Evolutionary conservation across 768 basidiomycete genomes (phyloP).

Genomic region (Tricholoma flavovirens): DNA sequence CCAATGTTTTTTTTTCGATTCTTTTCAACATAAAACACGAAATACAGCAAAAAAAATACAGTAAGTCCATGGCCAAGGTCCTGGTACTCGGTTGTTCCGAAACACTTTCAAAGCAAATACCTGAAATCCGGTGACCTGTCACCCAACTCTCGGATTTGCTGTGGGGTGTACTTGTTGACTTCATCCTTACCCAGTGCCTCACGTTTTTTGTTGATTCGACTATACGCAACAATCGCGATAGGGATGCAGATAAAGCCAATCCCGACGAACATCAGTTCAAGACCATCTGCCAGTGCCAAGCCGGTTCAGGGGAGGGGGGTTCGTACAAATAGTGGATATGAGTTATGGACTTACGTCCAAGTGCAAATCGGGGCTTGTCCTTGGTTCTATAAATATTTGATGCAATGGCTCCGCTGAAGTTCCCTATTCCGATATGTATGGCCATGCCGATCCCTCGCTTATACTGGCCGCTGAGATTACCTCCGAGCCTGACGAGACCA

Average conservation of each 20-base stretch:
- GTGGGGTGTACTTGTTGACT: slow-evolving; percentile 26
- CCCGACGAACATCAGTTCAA: slow-evolving; percentile 65
- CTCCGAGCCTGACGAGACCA: slow-evolving; percentile 45
- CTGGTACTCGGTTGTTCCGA: too few relatives aligned
- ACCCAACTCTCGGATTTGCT: slow-evolving; percentile 40
- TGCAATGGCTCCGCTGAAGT: slow-evolving; percentile 60
- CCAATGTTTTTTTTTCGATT: too few relatives aligned
- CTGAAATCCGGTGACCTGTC: slow-evolving; percentile 61
- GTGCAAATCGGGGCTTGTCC: slow-evolving; percentile 54
- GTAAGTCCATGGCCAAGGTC: too few relatives aligned
- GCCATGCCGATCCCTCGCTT: slow-evolving; percentile 69
- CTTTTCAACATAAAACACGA: too few relatives aligned
- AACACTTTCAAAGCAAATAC: slow-evolving; percentile 31
- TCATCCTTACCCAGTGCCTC: slow-evolving; percentile 34
- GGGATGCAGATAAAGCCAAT: slow-evolving; percentile 54
- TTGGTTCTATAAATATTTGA: slow-evolving; percentile 54
- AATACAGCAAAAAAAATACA: too few relatives aligned
- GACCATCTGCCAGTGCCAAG: slow-evolving; percentile 35
- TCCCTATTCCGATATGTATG: slow-evolving; percentile 62
- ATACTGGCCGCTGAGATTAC: slow-evolving; percentile 63
- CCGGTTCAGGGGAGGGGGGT: not conserved
- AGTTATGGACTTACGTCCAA: slow-evolving; percentile 51
- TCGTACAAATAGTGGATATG: not conserved
- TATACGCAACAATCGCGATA: slow-evolving; percentile 43
- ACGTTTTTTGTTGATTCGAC: slow-evolving; percentile 48